Base-by-base conservation (phyloP, 345 rosid genomes). In the Ceriops decandra region DNA sequence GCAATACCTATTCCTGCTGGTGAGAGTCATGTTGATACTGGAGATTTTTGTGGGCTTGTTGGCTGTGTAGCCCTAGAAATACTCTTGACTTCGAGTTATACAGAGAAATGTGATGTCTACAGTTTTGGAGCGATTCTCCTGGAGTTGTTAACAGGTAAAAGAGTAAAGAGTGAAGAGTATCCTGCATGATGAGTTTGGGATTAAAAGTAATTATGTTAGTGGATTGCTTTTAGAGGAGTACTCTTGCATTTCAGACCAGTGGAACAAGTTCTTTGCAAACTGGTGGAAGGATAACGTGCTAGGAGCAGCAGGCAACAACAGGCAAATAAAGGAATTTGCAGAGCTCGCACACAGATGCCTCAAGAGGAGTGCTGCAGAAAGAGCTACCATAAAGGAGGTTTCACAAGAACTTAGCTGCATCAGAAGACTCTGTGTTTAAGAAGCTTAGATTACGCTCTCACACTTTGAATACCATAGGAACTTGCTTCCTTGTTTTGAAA, bases 61-160 rank as follows among this genome's bases (percentile, higher is more conserved):
- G 59, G 30, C 28, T 56, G 24, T 15, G 17, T 56, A 56, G 59
- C 59, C 11, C 59, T 31, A 24, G 59, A 56, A 56, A 56, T 56
- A 21, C 11, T 56, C 59, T 27, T 11, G 19, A 6, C 28, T 5
- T 30, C 17, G 28, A 56, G 59, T 24, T 56, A 24, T 24, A 56
- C 59, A 16, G 59, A 56, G 59, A 56, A 56, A 56, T 56, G 31
- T 56, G 59, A 56, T 22, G 59, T 56, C 31, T 56, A 56, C 59
- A 56, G 59, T 27, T 24, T 56, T 56, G 59, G 59, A 9, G 19
- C 24, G 31, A 10, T 56, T 10, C 6, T 56, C 6, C 28, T 56
- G 59, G 59, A 56, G 30, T 27, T 56, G 11, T 56, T 56, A 15
- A 24, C 30, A 27, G 59, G 59, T 10, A 56, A 56, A 24, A 56